Evolutionary conservation across 2,329 filamentous ascomycete species (phyloP).

Genomic region (Diaporthe citrichinensis): DNA sequence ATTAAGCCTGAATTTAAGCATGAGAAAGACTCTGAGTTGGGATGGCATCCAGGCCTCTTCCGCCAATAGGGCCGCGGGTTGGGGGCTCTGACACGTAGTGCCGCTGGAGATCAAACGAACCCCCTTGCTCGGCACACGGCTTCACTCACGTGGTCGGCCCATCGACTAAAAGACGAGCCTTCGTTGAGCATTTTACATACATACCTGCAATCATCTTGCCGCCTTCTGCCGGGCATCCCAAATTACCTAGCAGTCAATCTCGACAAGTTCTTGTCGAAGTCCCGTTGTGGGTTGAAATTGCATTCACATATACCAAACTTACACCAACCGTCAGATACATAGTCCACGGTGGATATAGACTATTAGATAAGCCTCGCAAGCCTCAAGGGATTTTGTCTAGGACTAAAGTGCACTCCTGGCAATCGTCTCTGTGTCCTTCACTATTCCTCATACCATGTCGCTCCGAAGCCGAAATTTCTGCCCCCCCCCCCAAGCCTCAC

Average conservation of each 20-base stretch:
- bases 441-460: background rate
- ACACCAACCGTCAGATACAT: background rate
- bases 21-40: conserved; percentile 26
- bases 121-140: conserved; percentile 25
- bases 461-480: background rate
- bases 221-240: background rate
- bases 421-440: background rate
- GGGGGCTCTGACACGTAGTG: conserved; percentile 29
- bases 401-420: background rate
- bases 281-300: background rate
- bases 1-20: conserved; percentile 37
- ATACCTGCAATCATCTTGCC: background rate
- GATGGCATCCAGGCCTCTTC: background rate
- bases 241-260: background rate
- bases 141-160: conserved; percentile 4
- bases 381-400: background rate
- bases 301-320: background rate
- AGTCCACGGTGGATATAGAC: conserved; percentile 3
- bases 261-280: background rate
- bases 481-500: no score
- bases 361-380: background rate
- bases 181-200: background rate
- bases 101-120: conserved; percentile 39
- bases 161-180: background rate
- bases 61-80: conserved; percentile 10